Base-by-base conservation (phyloP, 305 asterid genomes). In the Euphrasia arctica region DNA sequence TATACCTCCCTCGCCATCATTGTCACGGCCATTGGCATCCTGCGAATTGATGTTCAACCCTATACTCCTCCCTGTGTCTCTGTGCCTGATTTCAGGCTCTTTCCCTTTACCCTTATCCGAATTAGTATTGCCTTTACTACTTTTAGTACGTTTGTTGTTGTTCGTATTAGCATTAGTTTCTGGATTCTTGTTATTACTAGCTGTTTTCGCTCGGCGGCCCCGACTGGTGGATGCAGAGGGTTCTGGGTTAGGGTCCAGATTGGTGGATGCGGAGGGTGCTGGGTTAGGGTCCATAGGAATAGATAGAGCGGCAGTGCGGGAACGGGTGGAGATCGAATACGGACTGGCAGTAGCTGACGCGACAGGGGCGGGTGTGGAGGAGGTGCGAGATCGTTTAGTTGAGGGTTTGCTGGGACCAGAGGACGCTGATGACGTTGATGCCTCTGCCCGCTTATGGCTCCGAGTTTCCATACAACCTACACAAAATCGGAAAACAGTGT, bases 371-470 rank as follows among this genome's bases (percentile, higher is more conserved):
- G 74, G 63, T 31, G 77, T 45, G 58, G 79, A 41, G 55, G 93
- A 66, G 50, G 62, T 54, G 74, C 93, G 95, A 39, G 43, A 39
- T 39, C 43, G 43, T 8, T 39, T 39, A 8, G 43, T 8, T 64
- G 87, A 52, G 45, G 90, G 84, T 73, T 89, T 89, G 63, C 78
- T 58, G 50, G 95, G 83, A 58, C 88, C 85, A 65, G 87, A 66
- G 47, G 76, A 74, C 75, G 87, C 78, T 80, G 88, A 75, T 77
- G 90, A 82, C 71, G 90, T 78, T 79, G 91, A 81, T 79, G 93
- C 96, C 93, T 83, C 95, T 84, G 87, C 93, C 89, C 96, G 56
- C 56, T 51, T 51, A 14, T 22, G 56, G 56, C 56, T 51, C 56
- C 56, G 56, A 51, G 56, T 51, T 51, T 51, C 56, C 56, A 51